Evolutionary conservation across 1,139 yeast genomes (phyloP), one percentile per base, ranked within the genome.

Genomic region (Saccharomycopsis hybrid): DNA sequence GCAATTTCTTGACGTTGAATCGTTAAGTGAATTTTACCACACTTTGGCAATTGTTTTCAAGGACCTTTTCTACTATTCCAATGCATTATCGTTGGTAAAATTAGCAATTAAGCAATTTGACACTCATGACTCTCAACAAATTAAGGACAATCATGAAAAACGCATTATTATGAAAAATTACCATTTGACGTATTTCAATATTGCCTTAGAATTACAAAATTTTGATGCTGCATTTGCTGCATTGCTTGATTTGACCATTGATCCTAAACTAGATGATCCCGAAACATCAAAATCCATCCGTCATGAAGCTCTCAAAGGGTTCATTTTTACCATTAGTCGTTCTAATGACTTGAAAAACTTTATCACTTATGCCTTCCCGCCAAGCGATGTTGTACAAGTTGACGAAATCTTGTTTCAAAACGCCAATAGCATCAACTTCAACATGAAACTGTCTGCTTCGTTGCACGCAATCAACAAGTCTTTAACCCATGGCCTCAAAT

Each of bases 351-450:
- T 61, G 28, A 57, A 59, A 48, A 56, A 53, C 40, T 50, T 63
- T 41, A 55, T 52, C 3, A 57, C 56, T 3, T 56, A 57, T 31
- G 57, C 56, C 18, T 53, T 62, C 31, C 47, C 48, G 5, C 52
- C 52, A 36, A 57, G 57, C 33, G 55, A 51, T 13, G 44, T 54
- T 13, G 31, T 44, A n/a, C 27, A 68, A 5, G 63, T 76, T 46
- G 80, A 76, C 59, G 57, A 62, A 0, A 65, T 75, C 4, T 60
- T 77, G 28, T 59, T 66, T 40, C 66, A 69, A 41, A 58, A 69
- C 39, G 79, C 80, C 1, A 65, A 67, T 50, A n/a, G 33, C 7
- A 25, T 41, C n/a, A 29, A 39, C 29, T 47, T 55, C 46, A 44
- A 42, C 27, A 41, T 43, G 11, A 11, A 25, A 5, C 29, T 11